A percentile compares a stretch with the other conserved stretches of the same genome.
phyloP scores from a whole-genome alignment of 495 filamentous ascomycete genomes.

The Trichoderma gamsii region DNA sequence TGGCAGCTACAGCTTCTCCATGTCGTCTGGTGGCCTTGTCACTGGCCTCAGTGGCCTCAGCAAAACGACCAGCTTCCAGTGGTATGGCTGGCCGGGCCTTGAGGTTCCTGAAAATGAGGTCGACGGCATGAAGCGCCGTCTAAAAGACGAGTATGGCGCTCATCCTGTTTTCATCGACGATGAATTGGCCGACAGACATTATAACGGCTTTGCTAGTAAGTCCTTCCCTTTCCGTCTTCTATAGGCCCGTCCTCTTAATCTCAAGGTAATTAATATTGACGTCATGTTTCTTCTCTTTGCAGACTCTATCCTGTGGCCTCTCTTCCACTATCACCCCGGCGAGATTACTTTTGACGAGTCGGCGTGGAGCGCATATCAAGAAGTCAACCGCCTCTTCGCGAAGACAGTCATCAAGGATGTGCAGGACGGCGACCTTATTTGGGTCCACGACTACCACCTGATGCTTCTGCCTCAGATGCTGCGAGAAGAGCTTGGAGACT shows the following conservation, averaged over 20 bases:
- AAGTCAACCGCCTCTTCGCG: slow-evolving; percentile 83
- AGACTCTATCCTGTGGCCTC: slow-evolving; percentile 94
- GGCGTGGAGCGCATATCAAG: slow-evolving; percentile 78
- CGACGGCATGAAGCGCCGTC: slow-evolving; percentile 55
- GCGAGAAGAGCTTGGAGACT: slow-evolving; percentile 62
- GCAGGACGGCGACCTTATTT: slow-evolving; percentile 74
- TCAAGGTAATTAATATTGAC: not conserved
- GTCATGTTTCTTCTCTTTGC: slow-evolving; percentile 5
- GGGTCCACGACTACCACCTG: slow-evolving; percentile 95
- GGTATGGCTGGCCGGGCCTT: slow-evolving; percentile 96
- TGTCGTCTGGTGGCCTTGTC: slow-evolving; percentile 92
- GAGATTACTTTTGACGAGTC: slow-evolving; percentile 87
- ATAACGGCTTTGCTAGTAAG: slow-evolving; percentile 81
- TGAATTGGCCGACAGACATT: slow-evolving; percentile 71
- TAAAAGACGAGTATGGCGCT: slow-evolving; percentile 67
- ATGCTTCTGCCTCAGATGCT: slow-evolving; percentile 87
- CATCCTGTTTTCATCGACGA: slow-evolving; percentile 74
- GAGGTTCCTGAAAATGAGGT: slow-evolving; percentile 71
- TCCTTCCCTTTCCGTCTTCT: not conserved
- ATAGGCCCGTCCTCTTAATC: too few species aligned
- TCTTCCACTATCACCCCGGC: slow-evolving; percentile 92
- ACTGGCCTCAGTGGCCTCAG: slow-evolving; percentile 83
- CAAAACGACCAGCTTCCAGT: slow-evolving; percentile 87
- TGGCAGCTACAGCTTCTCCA: slow-evolving; percentile 73
- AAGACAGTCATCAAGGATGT: slow-evolving; percentile 66